These are phyloP conservation scores for Pseudogymnoascus sp. DNA, from an alignment of 2,329 filamentous ascomycete genomes.

Conservation along the genomic window DNA sequence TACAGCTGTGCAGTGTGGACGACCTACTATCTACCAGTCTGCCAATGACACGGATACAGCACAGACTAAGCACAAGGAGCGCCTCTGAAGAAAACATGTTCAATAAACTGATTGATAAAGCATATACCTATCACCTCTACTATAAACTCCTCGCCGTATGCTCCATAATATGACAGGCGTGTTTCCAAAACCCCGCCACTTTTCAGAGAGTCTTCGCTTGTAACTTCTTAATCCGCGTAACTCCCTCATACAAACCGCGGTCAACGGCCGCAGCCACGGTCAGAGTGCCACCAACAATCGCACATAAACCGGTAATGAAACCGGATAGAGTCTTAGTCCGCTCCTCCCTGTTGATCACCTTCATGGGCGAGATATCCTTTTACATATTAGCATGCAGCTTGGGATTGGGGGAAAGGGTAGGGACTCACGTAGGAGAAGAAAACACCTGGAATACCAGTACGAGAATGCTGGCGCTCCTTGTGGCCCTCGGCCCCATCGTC, in stretches of 20 bases:
- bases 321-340: conserved; percentile 81
- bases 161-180: conserved; percentile 4
- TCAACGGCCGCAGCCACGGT: conserved; percentile 94
- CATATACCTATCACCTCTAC: neutral
- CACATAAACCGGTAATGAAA: conserved; percentile 90
- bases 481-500: conserved; percentile 81
- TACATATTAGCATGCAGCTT: conserved; percentile 17
- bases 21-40: neutral
- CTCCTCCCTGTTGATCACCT: conserved; percentile 94
- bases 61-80: neutral
- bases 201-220: conserved; percentile 52
- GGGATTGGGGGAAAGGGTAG: neutral
- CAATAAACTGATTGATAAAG: neutral
- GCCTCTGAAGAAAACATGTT: neutral
- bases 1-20: neutral
- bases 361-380: conserved; percentile 98
- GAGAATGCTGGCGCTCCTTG: conserved; percentile 80
- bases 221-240: conserved; percentile 77
- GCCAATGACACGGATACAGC: neutral
- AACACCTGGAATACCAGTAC: conserved; percentile 89
- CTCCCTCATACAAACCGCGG: conserved; percentile 82
- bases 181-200: neutral
- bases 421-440: conserved; percentile 91
- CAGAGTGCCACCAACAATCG: conserved; percentile 86
- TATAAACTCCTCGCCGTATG: conserved; percentile 4